These are phyloP conservation scores for Emergomyces orientalis DNA, from an alignment of 2,329 filamentous ascomycete genomes.

Conservation along the genomic window DNA sequence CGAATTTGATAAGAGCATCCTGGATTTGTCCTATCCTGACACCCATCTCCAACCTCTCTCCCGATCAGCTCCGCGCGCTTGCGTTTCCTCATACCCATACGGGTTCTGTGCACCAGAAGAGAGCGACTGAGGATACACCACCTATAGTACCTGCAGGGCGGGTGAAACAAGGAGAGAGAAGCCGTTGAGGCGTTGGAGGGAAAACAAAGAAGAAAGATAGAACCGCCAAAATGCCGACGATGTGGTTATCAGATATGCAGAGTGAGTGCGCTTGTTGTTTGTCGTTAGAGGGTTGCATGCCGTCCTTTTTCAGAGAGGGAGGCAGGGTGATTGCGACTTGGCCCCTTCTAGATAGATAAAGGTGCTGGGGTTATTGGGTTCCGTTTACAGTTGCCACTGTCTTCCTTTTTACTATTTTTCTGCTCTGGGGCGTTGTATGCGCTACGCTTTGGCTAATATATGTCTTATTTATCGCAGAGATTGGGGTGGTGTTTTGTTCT, in stretches of 20 bases:
- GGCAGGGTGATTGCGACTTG: too few species aligned
- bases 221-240: constrained; percentile 59
- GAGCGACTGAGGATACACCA: too few species aligned
- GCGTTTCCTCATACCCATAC: neutral
- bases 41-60: neutral
- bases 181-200: neutral
- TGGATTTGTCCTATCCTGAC: neutral
- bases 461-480: constrained; percentile 50
- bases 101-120: too few species aligned
- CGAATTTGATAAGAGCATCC: too few species aligned
- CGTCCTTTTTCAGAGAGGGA: neutral
- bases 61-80: neutral
- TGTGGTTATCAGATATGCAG: constrained; percentile 94
- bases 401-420: neutral
- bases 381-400: too few species aligned
- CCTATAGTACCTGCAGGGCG: neutral
- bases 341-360: too few species aligned
- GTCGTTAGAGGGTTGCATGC: neutral
- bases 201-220: neutral
- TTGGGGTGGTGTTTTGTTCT: constrained; percentile 95
- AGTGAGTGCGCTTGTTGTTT: constrained; percentile 52
- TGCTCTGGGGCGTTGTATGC: neutral
- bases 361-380: too few species aligned
- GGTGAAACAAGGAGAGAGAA: neutral
- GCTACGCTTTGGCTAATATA: constrained; percentile 6